Percentiles rank a stretch among this genome's conserved stretches.
phyloP scores from a whole-genome alignment of 2,329 filamentous ascomycete genomes.

The Neophaeococcomyces aloes region DNA sequence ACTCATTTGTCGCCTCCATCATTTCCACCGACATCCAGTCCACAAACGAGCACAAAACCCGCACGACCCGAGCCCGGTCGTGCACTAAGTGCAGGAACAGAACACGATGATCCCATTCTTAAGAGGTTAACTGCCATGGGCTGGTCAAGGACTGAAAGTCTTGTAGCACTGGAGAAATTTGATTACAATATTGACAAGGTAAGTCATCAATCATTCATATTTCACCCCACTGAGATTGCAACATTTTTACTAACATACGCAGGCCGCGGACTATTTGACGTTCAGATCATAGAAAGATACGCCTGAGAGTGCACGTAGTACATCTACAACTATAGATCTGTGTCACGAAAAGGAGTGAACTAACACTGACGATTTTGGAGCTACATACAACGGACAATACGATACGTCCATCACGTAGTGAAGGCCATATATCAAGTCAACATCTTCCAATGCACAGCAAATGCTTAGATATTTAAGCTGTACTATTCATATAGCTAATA shows the following conservation, averaged over 20 bases:
- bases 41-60: conserved; percentile 10
- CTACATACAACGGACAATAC: too few relatives aligned
- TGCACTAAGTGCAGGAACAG: conserved; percentile 60
- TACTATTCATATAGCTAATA: too few relatives aligned
- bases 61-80: conserved; percentile 28
- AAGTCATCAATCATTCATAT: conserved; percentile 32
- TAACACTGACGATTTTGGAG: too few relatives aligned
- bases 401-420: too few relatives aligned
- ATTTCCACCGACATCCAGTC: conserved; percentile 5
- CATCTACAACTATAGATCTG: too few relatives aligned
- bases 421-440: too few relatives aligned
- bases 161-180: conserved; percentile 79
- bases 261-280: conserved; percentile 26
- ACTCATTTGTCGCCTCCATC: background rate
- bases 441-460: too few relatives aligned
- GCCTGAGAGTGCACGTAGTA: background rate
- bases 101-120: conserved; percentile 82
- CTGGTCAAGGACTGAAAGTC: conserved; percentile 61
- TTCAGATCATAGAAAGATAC: conserved; percentile 13
- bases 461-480: too few relatives aligned
- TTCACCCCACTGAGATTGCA: too few relatives aligned
- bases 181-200: conserved; percentile 96
- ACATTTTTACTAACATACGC: too few relatives aligned
- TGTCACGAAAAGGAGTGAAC: too few relatives aligned
- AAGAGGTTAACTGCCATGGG: conserved; percentile 87